phyloP scores from a whole-genome alignment of 148 eudicot species.

The Rheum nobile region DNA sequence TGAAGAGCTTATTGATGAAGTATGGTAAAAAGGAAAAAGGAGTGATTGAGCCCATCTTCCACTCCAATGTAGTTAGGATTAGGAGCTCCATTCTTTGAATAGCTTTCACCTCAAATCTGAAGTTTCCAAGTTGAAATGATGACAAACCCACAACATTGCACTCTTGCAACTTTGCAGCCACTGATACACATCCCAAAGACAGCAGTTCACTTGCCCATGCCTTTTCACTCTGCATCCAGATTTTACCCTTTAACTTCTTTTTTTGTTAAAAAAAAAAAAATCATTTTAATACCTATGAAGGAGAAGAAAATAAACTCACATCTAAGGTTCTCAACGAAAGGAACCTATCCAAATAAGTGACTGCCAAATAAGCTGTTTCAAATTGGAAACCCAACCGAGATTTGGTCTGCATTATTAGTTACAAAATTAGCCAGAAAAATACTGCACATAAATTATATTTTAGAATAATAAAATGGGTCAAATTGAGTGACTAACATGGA shows the following conservation, averaged over 20 bases:
- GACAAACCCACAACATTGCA: constrained; percentile 19
- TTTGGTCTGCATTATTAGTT: constrained; percentile 6
- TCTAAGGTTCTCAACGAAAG: constrained; percentile 10
- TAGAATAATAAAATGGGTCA: background rate
- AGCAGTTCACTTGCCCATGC: constrained; percentile 30
- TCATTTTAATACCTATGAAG: background rate
- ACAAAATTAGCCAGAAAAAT: background rate
- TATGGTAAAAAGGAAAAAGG: constrained; percentile 30
- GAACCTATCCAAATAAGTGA: constrained; percentile 17
- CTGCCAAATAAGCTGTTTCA: constrained; percentile 16
- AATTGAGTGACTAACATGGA: constrained; percentile 10
- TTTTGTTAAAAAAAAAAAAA: background rate
- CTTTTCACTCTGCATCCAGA: constrained; percentile 18
- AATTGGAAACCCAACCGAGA: constrained; percentile 10
- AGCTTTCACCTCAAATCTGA: constrained; percentile 23
- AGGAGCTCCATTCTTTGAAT: constrained; percentile 53
- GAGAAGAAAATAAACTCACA: constrained; percentile 6
- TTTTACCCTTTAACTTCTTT: background rate
- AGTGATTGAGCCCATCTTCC: constrained; percentile 38
- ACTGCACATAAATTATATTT: background rate
- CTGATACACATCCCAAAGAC: constrained; percentile 31
- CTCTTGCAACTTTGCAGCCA: constrained; percentile 58
- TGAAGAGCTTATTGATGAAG: constrained; percentile 19
- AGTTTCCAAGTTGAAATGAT: constrained; percentile 18
- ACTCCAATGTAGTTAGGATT: constrained; percentile 39